A percentile compares a stretch with the other conserved stretches of the same genome.
These are phyloP conservation scores for Extremus antarcticus DNA, from an alignment of 495 filamentous ascomycete species.

Conservation along the genomic window DNA sequence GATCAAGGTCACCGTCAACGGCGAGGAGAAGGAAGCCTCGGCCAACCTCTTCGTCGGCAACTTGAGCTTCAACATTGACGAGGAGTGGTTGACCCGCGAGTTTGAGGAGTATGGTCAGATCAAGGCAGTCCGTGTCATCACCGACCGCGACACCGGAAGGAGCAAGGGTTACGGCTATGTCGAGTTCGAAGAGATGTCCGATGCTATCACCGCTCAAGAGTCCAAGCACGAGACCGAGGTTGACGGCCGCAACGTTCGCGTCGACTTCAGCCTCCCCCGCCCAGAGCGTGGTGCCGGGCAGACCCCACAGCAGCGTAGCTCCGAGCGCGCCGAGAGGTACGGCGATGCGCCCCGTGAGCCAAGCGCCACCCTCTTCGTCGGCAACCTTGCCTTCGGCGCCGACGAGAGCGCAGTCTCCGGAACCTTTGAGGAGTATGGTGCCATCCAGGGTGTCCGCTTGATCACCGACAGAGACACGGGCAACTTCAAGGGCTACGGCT, in stretches of 20 bases:
- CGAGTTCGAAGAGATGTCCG: conserved; percentile 62
- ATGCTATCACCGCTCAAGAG: conserved; percentile 65
- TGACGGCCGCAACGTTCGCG: conserved; percentile 76
- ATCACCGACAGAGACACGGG: conserved; percentile 85
- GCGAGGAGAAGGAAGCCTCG: conserved; percentile 38
- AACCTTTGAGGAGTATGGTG: conserved; percentile 61
- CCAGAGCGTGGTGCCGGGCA: conserved; percentile 27
- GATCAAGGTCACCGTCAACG: conserved; percentile 54
- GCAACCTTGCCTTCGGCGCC: conserved; percentile 80
- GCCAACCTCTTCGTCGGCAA: conserved; percentile 85
- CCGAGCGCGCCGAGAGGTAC: conserved; percentile 59
- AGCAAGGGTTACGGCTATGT: conserved; percentile 97
- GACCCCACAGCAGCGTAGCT: conserved; percentile 35
- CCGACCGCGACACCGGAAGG: conserved; percentile 68
- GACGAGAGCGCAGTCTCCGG: conserved; percentile 64
- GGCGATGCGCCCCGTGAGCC: conserved; percentile 67
- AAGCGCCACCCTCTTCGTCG: conserved; percentile 83
- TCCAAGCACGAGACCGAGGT: conserved; percentile 70
- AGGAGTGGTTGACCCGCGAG: conserved; percentile 76
- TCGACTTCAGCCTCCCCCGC: conserved; percentile 77
- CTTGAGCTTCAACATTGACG: conserved; percentile 89
- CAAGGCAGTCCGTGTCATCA: conserved; percentile 65
- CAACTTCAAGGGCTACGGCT: conserved; percentile 87
- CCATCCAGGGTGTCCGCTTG: conserved; percentile 68
- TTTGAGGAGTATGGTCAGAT: conserved; percentile 79